Conservation (phyloP, 2,329 filamentous ascomycete genomes). For the Ophiostoma angusticollis region DNA sequence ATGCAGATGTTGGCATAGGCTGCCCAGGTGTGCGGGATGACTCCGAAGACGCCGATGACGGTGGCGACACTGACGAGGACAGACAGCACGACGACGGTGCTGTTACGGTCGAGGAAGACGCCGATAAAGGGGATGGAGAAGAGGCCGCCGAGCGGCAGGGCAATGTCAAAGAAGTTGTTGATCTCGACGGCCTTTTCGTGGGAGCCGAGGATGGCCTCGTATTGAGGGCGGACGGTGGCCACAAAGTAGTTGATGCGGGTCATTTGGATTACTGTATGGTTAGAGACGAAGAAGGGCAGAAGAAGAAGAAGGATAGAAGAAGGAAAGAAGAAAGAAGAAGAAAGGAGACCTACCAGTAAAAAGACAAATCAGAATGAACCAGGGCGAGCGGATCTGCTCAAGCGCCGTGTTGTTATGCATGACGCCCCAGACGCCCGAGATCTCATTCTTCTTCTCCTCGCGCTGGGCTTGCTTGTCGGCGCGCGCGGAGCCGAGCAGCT, state of each 20-base stretch:
- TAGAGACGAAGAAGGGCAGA: background rate
- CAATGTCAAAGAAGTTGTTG: slow-evolving; percentile 71
- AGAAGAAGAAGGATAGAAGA: background rate
- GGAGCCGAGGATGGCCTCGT: slow-evolving; percentile 58
- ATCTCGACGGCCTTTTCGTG: slow-evolving; percentile 49
- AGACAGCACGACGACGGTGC: slow-evolving; percentile 57
- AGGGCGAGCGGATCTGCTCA: slow-evolving; percentile 64
- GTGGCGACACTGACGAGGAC: slow-evolving; percentile 61
- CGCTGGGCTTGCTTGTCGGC: slow-evolving; percentile 50
- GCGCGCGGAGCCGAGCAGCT: slow-evolving; percentile 52
- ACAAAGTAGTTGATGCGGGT: slow-evolving; percentile 87
- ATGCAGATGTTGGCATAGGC: slow-evolving; percentile 65
- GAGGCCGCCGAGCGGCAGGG: slow-evolving; percentile 71
- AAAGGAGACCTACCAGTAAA: slow-evolving; percentile 46
- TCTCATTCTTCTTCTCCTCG: slow-evolving; percentile 57
- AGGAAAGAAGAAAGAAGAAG: background rate
- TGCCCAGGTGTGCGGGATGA: slow-evolving; percentile 55
- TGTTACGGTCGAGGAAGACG: slow-evolving; percentile 60
- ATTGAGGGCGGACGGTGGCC: slow-evolving; percentile 72
- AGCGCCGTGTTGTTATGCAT: slow-evolving; percentile 60
- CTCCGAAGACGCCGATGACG: slow-evolving; percentile 61
- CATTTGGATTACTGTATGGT: slow-evolving; percentile 50
- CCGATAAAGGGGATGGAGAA: slow-evolving; percentile 82
- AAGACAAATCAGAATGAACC: slow-evolving; percentile 73
- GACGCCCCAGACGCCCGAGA: slow-evolving; percentile 73